Base-by-base conservation (phyloP, 305 asterid species). In the Monarda citriodora region DNA sequence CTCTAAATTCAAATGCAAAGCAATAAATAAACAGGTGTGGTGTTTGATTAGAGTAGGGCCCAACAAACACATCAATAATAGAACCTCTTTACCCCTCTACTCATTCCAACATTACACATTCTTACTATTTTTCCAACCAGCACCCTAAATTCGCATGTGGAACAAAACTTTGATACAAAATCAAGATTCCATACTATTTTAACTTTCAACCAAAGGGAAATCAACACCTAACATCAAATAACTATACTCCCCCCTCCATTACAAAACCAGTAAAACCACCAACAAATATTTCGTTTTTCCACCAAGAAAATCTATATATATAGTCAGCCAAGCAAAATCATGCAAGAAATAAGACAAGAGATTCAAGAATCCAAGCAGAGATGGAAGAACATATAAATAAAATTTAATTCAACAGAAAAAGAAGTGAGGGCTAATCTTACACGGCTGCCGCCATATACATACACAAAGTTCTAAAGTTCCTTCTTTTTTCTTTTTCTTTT, bases 401-500 rank as follows among this genome's bases (percentile, higher is more conserved):
- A 56, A 23, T 41, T 47, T 46, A 34, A 55, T 40, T 31, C 12
- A 56, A 22, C 22, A 29, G 58, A 41, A 49, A 34, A 49, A 66
- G 38, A 51, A 41, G 4, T 22, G 55, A 42, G 53, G 74, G 79
- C 64, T 56, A 55, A 73, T 77, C 58, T 71, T 62, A 77, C 73
- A 77, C 63, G 71, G 73, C 69, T 61, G 68, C 72, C 75, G 68
- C 46, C 60, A 65, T 37, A 65, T 42, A 69, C 66, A 76, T 76
- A 72, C 59, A 72, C 78, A 78, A 79, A 60, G 80, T 80, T 77
- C 93, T 73, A 78, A 72, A 72, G 53, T 42, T 47, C 34, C 21
- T 45, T 51, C 56, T 42, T n/a, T 55, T 16, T 17, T 23, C 20
- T 53, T 55, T 56, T 65, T 23, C 20, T 68, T 51, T 37, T 53